phyloP scores from a whole-genome alignment of 257 asterid species.

The Jacaranda copaia region DNA sequence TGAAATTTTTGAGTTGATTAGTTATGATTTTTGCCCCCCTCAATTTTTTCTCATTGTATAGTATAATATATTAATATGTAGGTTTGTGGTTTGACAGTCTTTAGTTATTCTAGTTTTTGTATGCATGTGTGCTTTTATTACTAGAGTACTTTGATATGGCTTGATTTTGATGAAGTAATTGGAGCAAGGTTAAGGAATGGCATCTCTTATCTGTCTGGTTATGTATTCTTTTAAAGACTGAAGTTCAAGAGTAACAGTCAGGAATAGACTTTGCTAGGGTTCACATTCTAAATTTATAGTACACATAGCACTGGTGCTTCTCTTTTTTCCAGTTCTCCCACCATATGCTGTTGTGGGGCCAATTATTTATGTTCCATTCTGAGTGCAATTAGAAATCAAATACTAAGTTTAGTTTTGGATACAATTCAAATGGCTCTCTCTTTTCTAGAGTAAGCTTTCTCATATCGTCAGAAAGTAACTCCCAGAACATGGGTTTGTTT shows the following conservation, averaged over 20 bases:
- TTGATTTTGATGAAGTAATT: slow-evolving; percentile 20
- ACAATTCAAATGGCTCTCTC: neutral
- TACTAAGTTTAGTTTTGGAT: neutral
- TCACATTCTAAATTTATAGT: neutral
- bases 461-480: slow-evolving; percentile 4
- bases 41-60: neutral
- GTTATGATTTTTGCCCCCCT: neutral
- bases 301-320: neutral
- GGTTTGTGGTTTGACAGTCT: neutral
- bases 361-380: slow-evolving; percentile 10
- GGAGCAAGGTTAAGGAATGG: neutral
- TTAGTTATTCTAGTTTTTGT: slow-evolving; percentile 9
- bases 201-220: slow-evolving; percentile 19
- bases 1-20: slow-evolving; percentile 34
- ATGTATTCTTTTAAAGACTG: neutral
- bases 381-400: slow-evolving; percentile 6
- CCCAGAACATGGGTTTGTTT: neutral
- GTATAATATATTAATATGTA: too few species aligned
- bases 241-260: too few species aligned
- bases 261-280: slow-evolving; percentile 12
- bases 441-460: neutral
- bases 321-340: slow-evolving; percentile 5
- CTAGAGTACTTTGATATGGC: slow-evolving; percentile 2
- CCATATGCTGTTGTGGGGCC: neutral
- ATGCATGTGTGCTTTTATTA: neutral